Evolutionary conservation across 768 basidiomycete genomes (phyloP).

Genomic region (Porphyrellus cyaneotinctus): DNA sequence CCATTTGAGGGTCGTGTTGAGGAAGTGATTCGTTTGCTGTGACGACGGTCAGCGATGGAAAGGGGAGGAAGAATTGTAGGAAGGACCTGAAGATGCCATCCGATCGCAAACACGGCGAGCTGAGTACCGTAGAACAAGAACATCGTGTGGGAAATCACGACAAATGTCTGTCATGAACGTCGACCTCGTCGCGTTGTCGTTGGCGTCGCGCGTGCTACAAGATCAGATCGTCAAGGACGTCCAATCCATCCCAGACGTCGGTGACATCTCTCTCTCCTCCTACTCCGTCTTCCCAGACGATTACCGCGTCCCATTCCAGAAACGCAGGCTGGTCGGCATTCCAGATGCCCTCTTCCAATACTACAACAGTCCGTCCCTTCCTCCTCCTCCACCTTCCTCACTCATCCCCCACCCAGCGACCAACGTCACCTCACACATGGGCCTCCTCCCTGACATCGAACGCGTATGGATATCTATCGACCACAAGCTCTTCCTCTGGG

Average conservation of each 20-base stretch:
- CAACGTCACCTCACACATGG: conserved; percentile 77
- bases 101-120: conserved; percentile 69
- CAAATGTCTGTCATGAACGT: conserved; percentile 38
- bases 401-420: conserved; percentile 43
- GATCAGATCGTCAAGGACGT: conserved; percentile 71
- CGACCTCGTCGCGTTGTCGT: conserved; percentile 60
- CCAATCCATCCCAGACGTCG: conserved; percentile 70
- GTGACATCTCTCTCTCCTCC: conserved; percentile 71
- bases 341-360: conserved; percentile 76
- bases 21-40: conserved; percentile 60
- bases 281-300: conserved; percentile 79
- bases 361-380: conserved; percentile 58
- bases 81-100: conserved; percentile 80
- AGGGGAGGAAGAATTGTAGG: neutral
- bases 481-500: conserved; percentile 93
- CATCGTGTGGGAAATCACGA: too few relatives aligned
- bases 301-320: conserved; percentile 75
- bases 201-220: conserved; percentile 62
- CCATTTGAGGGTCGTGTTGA: conserved; percentile 75
- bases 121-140: conserved; percentile 82
- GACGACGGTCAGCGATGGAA: neutral
- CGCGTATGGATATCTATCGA: conserved; percentile 95
- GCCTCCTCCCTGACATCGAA: conserved; percentile 88
- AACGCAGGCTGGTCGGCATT: conserved; percentile 68
- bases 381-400: neutral